Evolutionary conservation across 257 asterid genomes (phyloP).

Genomic region (Mentha longifolia): DNA sequence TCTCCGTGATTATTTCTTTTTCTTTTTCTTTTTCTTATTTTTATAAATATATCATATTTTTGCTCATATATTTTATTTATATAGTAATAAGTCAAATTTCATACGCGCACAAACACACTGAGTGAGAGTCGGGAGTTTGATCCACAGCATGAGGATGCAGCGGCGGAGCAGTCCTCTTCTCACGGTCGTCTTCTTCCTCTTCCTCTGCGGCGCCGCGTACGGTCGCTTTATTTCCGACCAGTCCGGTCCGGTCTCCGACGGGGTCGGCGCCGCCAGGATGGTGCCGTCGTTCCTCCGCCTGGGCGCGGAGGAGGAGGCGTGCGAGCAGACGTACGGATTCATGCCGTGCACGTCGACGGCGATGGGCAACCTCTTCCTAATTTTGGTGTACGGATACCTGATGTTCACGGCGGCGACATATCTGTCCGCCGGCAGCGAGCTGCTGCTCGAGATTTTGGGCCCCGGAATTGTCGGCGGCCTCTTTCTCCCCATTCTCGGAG

Average conservation of each 20-base stretch:
- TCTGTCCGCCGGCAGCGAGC: constrained; percentile 80
- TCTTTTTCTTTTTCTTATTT: too few relatives aligned
- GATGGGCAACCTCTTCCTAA: constrained; percentile 71
- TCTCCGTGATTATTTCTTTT: too few relatives aligned
- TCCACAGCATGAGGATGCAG: constrained; percentile 37
- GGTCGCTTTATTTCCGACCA: constrained; percentile 54
- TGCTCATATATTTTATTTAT: background rate
- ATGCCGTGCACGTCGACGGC: constrained; percentile 81
- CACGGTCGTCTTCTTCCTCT: constrained; percentile 36
- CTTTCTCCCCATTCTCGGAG: constrained; percentile 85
- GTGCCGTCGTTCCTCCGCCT: constrained; percentile 43
- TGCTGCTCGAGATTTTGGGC: constrained; percentile 85
- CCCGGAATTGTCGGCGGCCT: constrained; percentile 93
- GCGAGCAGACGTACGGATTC: constrained; percentile 89
- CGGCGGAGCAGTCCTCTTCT: constrained; percentile 35
- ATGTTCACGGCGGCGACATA: constrained; percentile 83
- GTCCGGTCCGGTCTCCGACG: constrained; percentile 60
- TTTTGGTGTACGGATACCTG: constrained; percentile 75
- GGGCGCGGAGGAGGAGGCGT: constrained; percentile 55
- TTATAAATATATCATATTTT: background rate
- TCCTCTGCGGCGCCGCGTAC: constrained; percentile 49
- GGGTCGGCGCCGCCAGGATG: constrained; percentile 27
- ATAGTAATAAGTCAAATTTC: background rate
- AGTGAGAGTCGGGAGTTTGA: background rate
- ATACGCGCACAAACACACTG: background rate